Base-by-base conservation (phyloP, 352 stramenopile species). In the Phytophthora macrochlamydospora region DNA sequence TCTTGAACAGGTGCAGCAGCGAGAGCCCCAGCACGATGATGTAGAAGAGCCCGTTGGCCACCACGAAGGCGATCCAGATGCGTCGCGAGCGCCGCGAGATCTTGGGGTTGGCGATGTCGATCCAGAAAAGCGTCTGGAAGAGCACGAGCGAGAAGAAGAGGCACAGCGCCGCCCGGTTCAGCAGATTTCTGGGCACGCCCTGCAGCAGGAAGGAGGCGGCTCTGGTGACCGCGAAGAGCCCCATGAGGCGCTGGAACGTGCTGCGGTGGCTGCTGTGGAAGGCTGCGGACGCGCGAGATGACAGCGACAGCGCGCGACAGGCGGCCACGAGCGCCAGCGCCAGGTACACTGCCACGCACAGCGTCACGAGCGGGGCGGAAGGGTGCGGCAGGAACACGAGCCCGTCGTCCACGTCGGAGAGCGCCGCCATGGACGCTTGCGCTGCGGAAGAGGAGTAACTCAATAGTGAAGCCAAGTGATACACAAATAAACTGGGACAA, bases 131-230 rank as follows among this genome's bases (percentile, higher is more conserved):
- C 59, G 92, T 89, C 54, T 95, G 85, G 73, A 94, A 93, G 35
- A 93, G 78, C 62, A 93, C 82, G 59, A 95, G 83, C 59, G 82
- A 91, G 71, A 95, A 95, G 62, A 95, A 95, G 7, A 93, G 62
- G 52, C 87, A 95, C 18, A 93, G 69, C 38, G 87, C 79, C 18
- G 81, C 60, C 38, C 85, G 85, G 62, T 95, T 91, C 29, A 93
- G 57, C 42, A 93, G 38, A 30, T 90, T 85, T 43, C 84, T 75
- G 32, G 71, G 54, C 3, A 73, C 42, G 7, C 63, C 59, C 5
- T 43, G 30, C 8, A 54, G 61, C n/a, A 93, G 24, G 33, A 93
- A 87, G 0, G 81, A 93, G 2, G 85, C 66, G 12, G 76, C 77
- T 13, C 87, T 80, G n/a, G 71, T 66, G 38, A 90, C 14, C 9